A percentile compares a stretch with the other conserved stretches of the same genome.
These are phyloP conservation scores for Liriodendron chinense DNA, from an alignment of 164 flowering plant species.

Conservation along the genomic window DNA sequence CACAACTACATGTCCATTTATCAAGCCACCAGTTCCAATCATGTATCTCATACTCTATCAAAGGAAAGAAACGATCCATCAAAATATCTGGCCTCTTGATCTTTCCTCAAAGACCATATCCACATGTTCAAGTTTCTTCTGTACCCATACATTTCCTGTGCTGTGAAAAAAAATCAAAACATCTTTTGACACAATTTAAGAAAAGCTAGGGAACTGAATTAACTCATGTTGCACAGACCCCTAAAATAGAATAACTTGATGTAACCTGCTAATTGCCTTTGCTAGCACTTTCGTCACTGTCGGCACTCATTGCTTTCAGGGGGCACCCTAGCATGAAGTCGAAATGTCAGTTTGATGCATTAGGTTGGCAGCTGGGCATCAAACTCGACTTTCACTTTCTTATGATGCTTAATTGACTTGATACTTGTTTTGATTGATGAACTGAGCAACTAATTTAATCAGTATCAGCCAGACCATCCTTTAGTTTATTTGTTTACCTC, in stretches of 20 bases:
- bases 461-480: neutral
- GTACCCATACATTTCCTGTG: neutral
- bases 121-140: neutral
- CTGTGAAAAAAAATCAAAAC: neutral
- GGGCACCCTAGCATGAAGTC: no score
- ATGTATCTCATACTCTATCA: no score
- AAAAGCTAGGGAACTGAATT: neutral
- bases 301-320: neutral
- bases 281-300: neutral
- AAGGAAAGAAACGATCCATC: neutral
- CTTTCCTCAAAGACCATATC: neutral
- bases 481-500: neutral
- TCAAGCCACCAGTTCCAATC: no score
- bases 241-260: neutral
- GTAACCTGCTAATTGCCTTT: neutral
- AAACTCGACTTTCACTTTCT: neutral
- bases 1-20: no score
- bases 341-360: neutral
- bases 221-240: no score
- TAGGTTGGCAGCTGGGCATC: neutral
- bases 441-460: neutral
- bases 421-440: neutral
- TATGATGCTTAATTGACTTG: neutral
- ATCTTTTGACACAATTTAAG: no score
- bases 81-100: neutral